These are phyloP conservation scores for Taiwanofungus camphoratus DNA, from an alignment of 1,284 basidiomycete genomes.

Conservation along the genomic window DNA sequence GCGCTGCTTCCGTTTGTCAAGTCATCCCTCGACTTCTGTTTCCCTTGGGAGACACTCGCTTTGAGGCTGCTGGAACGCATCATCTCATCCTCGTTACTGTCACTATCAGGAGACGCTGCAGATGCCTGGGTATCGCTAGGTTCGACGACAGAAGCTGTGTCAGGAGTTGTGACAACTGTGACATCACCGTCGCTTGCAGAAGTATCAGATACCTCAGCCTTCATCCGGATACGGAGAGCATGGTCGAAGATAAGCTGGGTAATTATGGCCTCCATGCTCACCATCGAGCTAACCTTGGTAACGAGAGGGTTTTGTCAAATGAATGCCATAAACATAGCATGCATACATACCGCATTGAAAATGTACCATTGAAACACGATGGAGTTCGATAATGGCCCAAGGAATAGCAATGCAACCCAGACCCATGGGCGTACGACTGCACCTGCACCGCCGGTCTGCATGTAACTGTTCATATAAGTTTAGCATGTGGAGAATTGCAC, in stretches of 20 bases:
- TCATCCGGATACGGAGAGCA: slow-evolving; percentile 60
- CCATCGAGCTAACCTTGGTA: slow-evolving; percentile 37
- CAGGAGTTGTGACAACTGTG: slow-evolving; percentile 21
- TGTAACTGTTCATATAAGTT: slow-evolving; percentile 27
- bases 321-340: not conserved
- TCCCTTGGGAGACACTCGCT: slow-evolving; percentile 10
- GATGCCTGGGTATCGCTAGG: slow-evolving; percentile 13
- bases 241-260: slow-evolving; percentile 72
- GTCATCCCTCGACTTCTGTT: slow-evolving; percentile 20
- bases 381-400: slow-evolving; percentile 44
- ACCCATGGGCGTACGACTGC: slow-evolving; percentile 43
- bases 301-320: not conserved
- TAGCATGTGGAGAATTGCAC: not conserved
- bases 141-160: slow-evolving; percentile 24
- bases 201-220: slow-evolving; percentile 36
- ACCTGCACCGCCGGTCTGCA: slow-evolving; percentile 35
- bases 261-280: slow-evolving; percentile 55
- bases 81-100: slow-evolving; percentile 16
- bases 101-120: slow-evolving; percentile 5
- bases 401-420: slow-evolving; percentile 58
- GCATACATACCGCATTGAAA: slow-evolving; percentile 21
- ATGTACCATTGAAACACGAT: slow-evolving; percentile 35
- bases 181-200: slow-evolving; percentile 14
- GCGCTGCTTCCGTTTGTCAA: too few relatives aligned
- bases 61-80: not conserved